Percentiles rank a stretch among this genome's conserved stretches.
Evolutionary conservation across 2,329 filamentous ascomycete species (phyloP).

Genomic region (Neonectria hederae): DNA sequence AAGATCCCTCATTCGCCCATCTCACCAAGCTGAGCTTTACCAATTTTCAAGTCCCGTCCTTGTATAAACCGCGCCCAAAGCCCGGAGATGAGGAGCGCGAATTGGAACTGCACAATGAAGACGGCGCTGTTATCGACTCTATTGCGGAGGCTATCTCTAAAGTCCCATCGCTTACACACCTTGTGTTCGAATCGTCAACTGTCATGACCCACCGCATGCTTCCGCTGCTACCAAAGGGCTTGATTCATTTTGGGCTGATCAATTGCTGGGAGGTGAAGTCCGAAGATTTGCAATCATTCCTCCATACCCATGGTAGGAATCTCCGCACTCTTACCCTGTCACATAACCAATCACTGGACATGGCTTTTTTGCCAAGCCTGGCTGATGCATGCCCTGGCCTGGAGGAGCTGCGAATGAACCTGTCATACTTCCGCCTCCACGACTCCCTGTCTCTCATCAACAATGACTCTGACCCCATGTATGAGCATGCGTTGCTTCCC

Average conservation of each 20-base stretch:
- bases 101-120: slow-evolving; percentile 48
- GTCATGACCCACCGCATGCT: slow-evolving; percentile 75
- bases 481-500: slow-evolving; percentile 71
- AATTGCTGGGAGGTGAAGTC: slow-evolving; percentile 83
- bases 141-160: slow-evolving; percentile 47
- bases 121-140: slow-evolving; percentile 54
- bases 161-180: slow-evolving; percentile 70
- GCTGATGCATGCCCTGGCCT: slow-evolving; percentile 75
- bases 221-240: slow-evolving; percentile 70
- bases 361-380: slow-evolving; percentile 77
- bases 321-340: slow-evolving; percentile 75
- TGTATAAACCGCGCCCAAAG: slow-evolving; percentile 50
- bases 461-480: slow-evolving; percentile 76
- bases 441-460: slow-evolving; percentile 61
- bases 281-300: slow-evolving; percentile 70
- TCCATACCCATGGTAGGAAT: slow-evolving; percentile 72
- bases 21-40: slow-evolving; percentile 68
- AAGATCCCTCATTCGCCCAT: slow-evolving; percentile 62
- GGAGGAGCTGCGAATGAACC: slow-evolving; percentile 76
- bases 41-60: slow-evolving; percentile 69
- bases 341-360: slow-evolving; percentile 81
- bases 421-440: slow-evolving; percentile 79
- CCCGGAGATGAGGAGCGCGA: slow-evolving; percentile 45
- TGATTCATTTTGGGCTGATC: slow-evolving; percentile 76
- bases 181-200: slow-evolving; percentile 80